Percentiles rank a stretch among this genome's conserved stretches.
Evolutionary conservation across 257 asterid genomes (phyloP).

Genomic region (Plantago major): DNA sequence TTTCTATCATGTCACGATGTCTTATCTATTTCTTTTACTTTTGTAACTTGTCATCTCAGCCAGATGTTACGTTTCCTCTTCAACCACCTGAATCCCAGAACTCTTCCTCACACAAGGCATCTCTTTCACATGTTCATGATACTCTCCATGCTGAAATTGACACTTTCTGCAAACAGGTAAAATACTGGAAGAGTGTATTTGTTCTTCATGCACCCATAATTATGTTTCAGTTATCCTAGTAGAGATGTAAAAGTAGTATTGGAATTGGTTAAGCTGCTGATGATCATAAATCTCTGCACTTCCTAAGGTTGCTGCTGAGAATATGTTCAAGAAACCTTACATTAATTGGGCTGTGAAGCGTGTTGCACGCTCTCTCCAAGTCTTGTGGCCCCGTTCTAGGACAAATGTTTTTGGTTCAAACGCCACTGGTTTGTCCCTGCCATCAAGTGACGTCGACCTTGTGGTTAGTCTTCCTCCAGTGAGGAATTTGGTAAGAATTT

Average conservation of each 20-base stretch:
- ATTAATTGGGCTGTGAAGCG: conserved; percentile 99
- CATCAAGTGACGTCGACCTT: conserved; percentile 97
- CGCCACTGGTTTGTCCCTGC: conserved; percentile 95
- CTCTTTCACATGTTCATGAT: conserved; percentile 58
- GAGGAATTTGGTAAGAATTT: conserved; percentile 87
- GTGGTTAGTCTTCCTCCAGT: conserved; percentile 98
- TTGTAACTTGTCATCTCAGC: conserved; percentile 48
- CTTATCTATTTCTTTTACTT: conserved; percentile 13
- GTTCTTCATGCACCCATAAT: conserved; percentile 12
- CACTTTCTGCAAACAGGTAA: conserved; percentile 90
- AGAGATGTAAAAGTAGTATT: conserved; percentile 4
- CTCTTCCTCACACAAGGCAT: conserved; percentile 49
- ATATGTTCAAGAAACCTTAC: conserved; percentile 76
- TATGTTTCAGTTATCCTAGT: conserved; percentile 16
- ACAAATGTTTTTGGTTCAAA: conserved; percentile 90
- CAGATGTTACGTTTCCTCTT: conserved; percentile 89
- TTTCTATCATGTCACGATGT: neutral
- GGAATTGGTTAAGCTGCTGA: conserved; percentile 13
- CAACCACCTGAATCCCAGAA: conserved; percentile 73
- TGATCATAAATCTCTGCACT: conserved; percentile 22
- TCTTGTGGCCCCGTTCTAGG: conserved; percentile 98
- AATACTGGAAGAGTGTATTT: conserved; percentile 16
- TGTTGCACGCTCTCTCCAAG: conserved; percentile 96
- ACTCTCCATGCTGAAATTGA: conserved; percentile 80
- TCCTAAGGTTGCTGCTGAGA: conserved; percentile 85